A percentile compares a stretch with the other conserved stretches of the same genome.
phyloP scores from a whole-genome alignment of 2,329 filamentous ascomycete genomes.

The Xylariaceae sp. region DNA sequence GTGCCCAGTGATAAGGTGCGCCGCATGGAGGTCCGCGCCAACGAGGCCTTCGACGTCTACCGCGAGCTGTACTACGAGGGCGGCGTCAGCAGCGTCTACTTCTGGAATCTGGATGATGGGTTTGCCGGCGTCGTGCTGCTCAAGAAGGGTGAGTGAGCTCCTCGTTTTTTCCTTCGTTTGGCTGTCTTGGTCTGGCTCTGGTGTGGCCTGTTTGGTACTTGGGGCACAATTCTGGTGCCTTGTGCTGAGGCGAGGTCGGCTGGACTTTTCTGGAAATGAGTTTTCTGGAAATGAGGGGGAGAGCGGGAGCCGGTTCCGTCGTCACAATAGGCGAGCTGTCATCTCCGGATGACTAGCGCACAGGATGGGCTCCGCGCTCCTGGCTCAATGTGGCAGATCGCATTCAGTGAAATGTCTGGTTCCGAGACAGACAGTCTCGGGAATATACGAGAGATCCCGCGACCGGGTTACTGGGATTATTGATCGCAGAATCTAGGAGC shows the following conservation, averaged over 20 bases:
- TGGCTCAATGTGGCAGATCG: neutral
- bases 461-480: neutral
- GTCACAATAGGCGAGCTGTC: neutral
- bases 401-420: neutral
- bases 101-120: slow-evolving; percentile 97
- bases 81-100: slow-evolving; percentile 91
- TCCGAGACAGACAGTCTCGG: neutral
- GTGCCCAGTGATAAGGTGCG: slow-evolving; percentile 86
- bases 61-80: slow-evolving; percentile 96
- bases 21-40: slow-evolving; percentile 89
- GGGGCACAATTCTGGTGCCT: too few species aligned
- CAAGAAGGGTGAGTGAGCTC: slow-evolving; percentile 71
- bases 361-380: too few species aligned
- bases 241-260: too few species aligned
- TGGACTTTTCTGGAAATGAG: too few species aligned
- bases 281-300: neutral
- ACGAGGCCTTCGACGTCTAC: slow-evolving; percentile 96
- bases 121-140: slow-evolving; percentile 93
- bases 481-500: slow-evolving; percentile 1
- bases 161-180: neutral
- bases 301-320: neutral
- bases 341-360: too few species aligned
- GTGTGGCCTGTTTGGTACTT: neutral
- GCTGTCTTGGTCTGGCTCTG: neutral
- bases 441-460: neutral